Conservation (phyloP, 306 rosid genomes). For the Quercus bicolor region DNA sequence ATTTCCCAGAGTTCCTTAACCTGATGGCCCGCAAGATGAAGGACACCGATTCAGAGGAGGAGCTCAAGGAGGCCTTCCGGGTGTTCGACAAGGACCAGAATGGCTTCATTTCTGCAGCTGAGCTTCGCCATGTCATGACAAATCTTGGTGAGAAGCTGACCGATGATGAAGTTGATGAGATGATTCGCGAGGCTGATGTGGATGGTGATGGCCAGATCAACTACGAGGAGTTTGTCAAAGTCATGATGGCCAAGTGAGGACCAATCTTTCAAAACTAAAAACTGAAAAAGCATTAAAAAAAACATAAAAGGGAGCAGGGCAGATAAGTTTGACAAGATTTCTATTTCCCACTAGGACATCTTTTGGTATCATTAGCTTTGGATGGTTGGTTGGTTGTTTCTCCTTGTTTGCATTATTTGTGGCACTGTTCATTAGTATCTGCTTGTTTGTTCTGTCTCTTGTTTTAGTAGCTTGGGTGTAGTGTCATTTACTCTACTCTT, state of each 20-base stretch:
- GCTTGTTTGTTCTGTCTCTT: slow-evolving; percentile 53
- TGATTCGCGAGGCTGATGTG: slow-evolving; percentile 84
- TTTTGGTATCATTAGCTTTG: slow-evolving; percentile 53
- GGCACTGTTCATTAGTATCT: slow-evolving; percentile 44
- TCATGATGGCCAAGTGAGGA: slow-evolving; percentile 83
- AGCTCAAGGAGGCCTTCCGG: slow-evolving; percentile 82
- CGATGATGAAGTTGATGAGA: slow-evolving; percentile 76
- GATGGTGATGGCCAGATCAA: slow-evolving; percentile 83
- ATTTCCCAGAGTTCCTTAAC: slow-evolving; percentile 74
- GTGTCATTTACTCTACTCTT: slow-evolving; percentile 38
- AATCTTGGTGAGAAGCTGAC: slow-evolving; percentile 89
- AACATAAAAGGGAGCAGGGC: slow-evolving; percentile 44
- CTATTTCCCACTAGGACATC: slow-evolving; percentile 52
- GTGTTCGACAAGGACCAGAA: slow-evolving; percentile 86
- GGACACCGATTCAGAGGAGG: slow-evolving; percentile 79
- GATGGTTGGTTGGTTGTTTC: slow-evolving; percentile 38
- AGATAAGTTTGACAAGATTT: slow-evolving; percentile 54
- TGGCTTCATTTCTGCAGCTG: slow-evolving; percentile 89
- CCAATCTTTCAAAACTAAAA: slow-evolving; percentile 31
- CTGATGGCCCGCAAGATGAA: slow-evolving; percentile 88
- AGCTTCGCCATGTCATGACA: slow-evolving; percentile 85
- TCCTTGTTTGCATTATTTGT: slow-evolving; percentile 50
- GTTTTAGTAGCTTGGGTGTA: slow-evolving; percentile 41
- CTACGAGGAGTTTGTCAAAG: slow-evolving; percentile 81
- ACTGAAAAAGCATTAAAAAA: slow-evolving; percentile 28